phyloP scores from a whole-genome alignment of 1,284 basidiomycete species.

The Coniferiporia sulphurascens region DNA sequence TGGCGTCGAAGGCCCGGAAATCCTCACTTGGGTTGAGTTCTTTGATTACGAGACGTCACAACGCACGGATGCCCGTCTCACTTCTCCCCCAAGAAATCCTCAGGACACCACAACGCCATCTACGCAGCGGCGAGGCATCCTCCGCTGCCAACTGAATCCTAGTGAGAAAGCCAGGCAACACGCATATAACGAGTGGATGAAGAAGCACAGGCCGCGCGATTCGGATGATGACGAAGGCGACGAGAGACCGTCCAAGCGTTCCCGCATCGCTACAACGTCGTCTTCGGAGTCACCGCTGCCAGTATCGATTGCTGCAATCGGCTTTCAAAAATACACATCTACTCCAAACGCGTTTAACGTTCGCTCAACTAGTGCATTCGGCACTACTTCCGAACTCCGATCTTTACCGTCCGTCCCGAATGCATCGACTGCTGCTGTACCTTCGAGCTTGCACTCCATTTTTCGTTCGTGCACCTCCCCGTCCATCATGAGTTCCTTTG shows the following conservation, averaged over 20 bases:
- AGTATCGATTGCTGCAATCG: neutral
- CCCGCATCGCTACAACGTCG: neutral
- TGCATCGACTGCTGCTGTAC: neutral
- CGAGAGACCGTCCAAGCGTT: neutral
- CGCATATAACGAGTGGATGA: neutral
- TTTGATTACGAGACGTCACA: neutral
- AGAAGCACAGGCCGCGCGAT: neutral
- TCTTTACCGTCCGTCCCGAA: neutral
- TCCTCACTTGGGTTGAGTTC: constrained; percentile 8
- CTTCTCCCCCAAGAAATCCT: neutral
- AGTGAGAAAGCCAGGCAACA: constrained; percentile 1
- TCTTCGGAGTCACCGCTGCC: neutral
- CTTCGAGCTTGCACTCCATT: neutral
- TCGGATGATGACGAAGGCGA: constrained; percentile 3
- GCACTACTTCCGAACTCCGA: neutral
- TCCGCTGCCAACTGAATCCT: constrained; percentile 6
- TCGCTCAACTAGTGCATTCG: neutral
- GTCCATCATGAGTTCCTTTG: too few species aligned
- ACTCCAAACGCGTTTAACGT: neutral
- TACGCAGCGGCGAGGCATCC: neutral
- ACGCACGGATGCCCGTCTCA: neutral
- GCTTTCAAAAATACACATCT: neutral
- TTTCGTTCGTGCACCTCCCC: neutral
- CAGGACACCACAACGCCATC: neutral
- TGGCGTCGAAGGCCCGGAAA: constrained; percentile 8